Evolutionary conservation across 495 filamentous ascomycete species (phyloP).

Genomic region (Tuber brumale): DNA sequence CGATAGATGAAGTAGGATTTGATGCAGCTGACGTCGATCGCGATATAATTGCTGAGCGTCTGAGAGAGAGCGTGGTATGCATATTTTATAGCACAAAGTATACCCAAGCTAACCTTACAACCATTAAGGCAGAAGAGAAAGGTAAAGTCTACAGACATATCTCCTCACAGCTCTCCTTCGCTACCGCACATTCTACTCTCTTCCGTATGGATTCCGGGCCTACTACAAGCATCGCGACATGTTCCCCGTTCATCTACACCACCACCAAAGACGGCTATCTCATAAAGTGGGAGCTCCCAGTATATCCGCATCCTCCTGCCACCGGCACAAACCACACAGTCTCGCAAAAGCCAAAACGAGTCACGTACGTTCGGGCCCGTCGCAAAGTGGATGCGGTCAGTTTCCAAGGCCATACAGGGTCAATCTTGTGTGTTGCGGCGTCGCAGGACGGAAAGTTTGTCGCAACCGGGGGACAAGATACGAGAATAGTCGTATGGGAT

Average conservation of each 20-base stretch:
- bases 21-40: constrained; percentile 89
- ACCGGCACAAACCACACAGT: constrained; percentile 27
- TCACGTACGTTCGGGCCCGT: constrained; percentile 60
- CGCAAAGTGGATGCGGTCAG: constrained; percentile 42
- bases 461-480: constrained; percentile 79
- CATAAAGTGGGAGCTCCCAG: constrained; percentile 74
- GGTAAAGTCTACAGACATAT: constrained; percentile 77
- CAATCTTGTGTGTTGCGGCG: constrained; percentile 75
- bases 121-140: constrained; percentile 69
- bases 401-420: constrained; percentile 61
- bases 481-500: constrained; percentile 78
- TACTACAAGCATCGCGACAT: constrained; percentile 72
- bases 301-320: constrained; percentile 35
- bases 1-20: constrained; percentile 63
- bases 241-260: constrained; percentile 73
- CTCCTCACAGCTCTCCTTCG: constrained; percentile 61
- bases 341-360: constrained; percentile 64
- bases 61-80: constrained; percentile 78
- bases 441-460: constrained; percentile 84
- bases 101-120: constrained; percentile 11
- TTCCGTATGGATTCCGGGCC: constrained; percentile 69
- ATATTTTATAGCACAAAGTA: neutral
- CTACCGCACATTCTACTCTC: constrained; percentile 55
- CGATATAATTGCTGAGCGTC: constrained; percentile 79
- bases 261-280: constrained; percentile 77